Evolutionary conservation across 108 stramenopile species (phyloP), one percentile per base, ranked within the genome.

Genomic region (Asterionellopsis glacialis): DNA sequence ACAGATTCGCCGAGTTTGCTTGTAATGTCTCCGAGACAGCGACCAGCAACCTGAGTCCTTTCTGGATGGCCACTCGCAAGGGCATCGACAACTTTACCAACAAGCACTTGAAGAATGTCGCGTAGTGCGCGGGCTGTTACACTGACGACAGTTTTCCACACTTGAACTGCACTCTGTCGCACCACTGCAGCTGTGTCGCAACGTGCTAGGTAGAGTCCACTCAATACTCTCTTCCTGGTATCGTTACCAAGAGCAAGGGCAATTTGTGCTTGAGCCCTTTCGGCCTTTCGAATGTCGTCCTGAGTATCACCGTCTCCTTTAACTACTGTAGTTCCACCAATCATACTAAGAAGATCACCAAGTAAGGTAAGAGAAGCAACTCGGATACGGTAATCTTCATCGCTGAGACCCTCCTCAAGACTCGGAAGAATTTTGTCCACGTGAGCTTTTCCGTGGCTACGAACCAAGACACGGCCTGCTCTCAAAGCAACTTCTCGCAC

Each of bases 131-230:
- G 73, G 2, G 93, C 94, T 11, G 97, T 98, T 56, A 98, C 96
- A 51, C 82, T 84, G 9, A 98, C 97, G 21, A 98, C 90, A 25
- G 94, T 93, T 83, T 99, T 99, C 98, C 98, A 99, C 24, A 96
- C 97, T 70, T 95, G 89, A 23, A 98, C 69, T 26, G 99, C 96
- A 25, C 69, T 71, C 61, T 97, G 96, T 7, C 99, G 89, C 45
- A 98, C 99, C 28, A 91, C 81, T 6, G 85, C 66, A 40, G 82
- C 74, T 19, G 82, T 86, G 64, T 99, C 99, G 55, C 87, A 92
- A 57, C 98, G 68, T 22, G 94, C 77, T 21, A 98, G 81, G 66
- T 99, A 99, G 16, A 99, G 63, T 26, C 90, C 83, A 49, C 95
- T 90, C 53, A 96, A 87, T 15, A 96, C 85, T 25, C 85, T 73